These are phyloP conservation scores for Suillus cothurnatus DNA, from an alignment of 768 basidiomycete species.

Conservation along the genomic window DNA sequence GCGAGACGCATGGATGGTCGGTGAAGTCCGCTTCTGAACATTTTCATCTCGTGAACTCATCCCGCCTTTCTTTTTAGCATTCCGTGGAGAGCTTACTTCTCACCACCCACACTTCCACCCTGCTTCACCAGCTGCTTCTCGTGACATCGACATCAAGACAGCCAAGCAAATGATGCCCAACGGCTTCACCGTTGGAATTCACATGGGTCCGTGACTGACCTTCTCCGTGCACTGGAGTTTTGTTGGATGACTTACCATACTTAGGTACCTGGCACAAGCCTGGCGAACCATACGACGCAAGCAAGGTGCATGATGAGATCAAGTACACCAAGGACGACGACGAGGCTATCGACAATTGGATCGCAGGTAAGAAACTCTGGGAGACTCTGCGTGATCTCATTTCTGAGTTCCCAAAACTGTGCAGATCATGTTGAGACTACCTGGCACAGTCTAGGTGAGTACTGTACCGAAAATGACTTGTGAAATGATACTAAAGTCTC, in stretches of 20 bases:
- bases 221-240: not conserved
- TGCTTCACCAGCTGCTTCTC: conserved; percentile 56
- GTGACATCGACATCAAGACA: conserved; percentile 69
- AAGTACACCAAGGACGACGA: conserved; percentile 70
- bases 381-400: not conserved
- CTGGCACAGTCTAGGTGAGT: conserved; percentile 66
- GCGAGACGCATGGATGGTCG: conserved; percentile 71
- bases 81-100: conserved; percentile 70
- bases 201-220: conserved; percentile 53
- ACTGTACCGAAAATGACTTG: conserved; percentile 17
- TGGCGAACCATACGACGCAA: conserved; percentile 51
- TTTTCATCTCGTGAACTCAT: conserved; percentile 2
- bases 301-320: conserved; percentile 65
- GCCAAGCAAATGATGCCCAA: conserved; percentile 63
- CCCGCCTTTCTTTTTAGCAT: conserved; percentile 41
- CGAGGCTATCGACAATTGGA: conserved; percentile 72
- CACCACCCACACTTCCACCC: conserved; percentile 80
- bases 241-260: not conserved
- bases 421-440: conserved; percentile 71
- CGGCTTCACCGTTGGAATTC: conserved; percentile 66
- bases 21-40: conserved; percentile 7
- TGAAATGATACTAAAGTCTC: not conserved
- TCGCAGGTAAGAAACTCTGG: conserved; percentile 37
- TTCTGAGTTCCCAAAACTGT: conserved; percentile 6
- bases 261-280: conserved; percentile 60